These are phyloP conservation scores for Inga leiocalycina DNA, from an alignment of 306 rosid genomes.

Conservation along the genomic window DNA sequence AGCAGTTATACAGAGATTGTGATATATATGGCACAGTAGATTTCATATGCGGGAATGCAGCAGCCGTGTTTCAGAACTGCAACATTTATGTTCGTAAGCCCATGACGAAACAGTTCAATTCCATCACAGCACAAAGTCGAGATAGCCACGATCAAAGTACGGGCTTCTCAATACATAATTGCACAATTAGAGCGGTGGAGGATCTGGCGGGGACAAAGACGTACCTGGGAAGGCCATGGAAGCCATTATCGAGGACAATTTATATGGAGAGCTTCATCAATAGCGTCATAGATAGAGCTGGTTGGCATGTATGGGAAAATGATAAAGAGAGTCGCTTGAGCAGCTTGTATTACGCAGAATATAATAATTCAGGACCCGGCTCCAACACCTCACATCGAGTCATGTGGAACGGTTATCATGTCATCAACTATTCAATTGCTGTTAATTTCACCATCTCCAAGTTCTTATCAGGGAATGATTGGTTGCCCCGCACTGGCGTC, in stretches of 20 bases:
- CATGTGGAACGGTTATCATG: constrained; percentile 60
- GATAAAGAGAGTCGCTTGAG: constrained; percentile 39
- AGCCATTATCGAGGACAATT: constrained; percentile 66
- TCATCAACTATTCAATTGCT: constrained; percentile 54
- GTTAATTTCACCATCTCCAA: constrained; percentile 59
- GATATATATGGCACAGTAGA: constrained; percentile 85
- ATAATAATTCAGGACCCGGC: constrained; percentile 61
- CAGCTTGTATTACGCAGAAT: constrained; percentile 72
- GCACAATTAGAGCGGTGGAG: constrained; percentile 53
- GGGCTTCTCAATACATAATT: constrained; percentile 67
- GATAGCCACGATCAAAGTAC: constrained; percentile 52
- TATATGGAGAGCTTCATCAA: constrained; percentile 63
- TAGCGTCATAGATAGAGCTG: constrained; percentile 41
- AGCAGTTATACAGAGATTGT: constrained; percentile 84
- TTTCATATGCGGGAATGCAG: constrained; percentile 86
- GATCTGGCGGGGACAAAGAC: constrained; percentile 52
- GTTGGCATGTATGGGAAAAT: constrained; percentile 75
- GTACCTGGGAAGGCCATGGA: constrained; percentile 84
- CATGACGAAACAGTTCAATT: constrained; percentile 71
- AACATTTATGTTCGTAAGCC: constrained; percentile 65
- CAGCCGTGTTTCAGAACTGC: constrained; percentile 71
- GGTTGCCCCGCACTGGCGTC: constrained; percentile 75
- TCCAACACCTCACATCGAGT: constrained; percentile 58
- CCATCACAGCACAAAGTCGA: constrained; percentile 85
- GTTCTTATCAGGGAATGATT: constrained; percentile 60